Evolutionary conservation across 331 rosid genomes (phyloP).

Genomic region (Stylosanthes scabra): DNA sequence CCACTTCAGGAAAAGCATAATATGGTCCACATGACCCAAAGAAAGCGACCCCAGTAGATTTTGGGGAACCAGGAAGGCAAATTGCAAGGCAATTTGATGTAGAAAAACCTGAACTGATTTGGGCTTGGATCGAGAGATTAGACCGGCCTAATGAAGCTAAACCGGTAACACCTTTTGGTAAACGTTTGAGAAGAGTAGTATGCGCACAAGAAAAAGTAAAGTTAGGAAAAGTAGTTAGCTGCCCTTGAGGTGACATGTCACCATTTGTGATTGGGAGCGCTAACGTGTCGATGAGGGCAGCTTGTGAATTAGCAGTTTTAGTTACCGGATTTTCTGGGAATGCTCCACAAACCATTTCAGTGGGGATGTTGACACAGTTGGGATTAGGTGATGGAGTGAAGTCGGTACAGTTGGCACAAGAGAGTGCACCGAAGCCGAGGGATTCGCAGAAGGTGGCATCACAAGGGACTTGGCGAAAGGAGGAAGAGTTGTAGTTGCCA

Average conservation of each 20-base stretch:
- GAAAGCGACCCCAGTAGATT: conserved; percentile 33
- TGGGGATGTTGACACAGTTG: background rate
- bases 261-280: conserved; percentile 27
- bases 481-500: conserved; percentile 38
- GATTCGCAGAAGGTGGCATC: conserved; percentile 29
- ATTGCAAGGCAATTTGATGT: conserved; percentile 27
- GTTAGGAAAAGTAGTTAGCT: conserved; percentile 15
- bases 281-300: conserved; percentile 25
- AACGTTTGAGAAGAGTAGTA: conserved; percentile 12
- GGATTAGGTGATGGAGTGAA: background rate
- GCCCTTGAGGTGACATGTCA: conserved; percentile 13
- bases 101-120: conserved; percentile 16
- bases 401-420: conserved; percentile 26
- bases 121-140: conserved; percentile 44
- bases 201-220: conserved; percentile 8
- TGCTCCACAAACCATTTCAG: background rate
- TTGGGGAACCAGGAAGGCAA: conserved; percentile 36
- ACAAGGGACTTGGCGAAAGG: conserved; percentile 28
- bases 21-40: conserved; percentile 43
- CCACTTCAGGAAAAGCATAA: background rate
- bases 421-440: background rate
- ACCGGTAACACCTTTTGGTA: conserved; percentile 29
- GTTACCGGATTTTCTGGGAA: conserved; percentile 48
- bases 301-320: background rate
- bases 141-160: conserved; percentile 41